Base-by-base conservation (phyloP, 2,329 filamentous ascomycete genomes). In the Furcasterigmium sp. region DNA sequence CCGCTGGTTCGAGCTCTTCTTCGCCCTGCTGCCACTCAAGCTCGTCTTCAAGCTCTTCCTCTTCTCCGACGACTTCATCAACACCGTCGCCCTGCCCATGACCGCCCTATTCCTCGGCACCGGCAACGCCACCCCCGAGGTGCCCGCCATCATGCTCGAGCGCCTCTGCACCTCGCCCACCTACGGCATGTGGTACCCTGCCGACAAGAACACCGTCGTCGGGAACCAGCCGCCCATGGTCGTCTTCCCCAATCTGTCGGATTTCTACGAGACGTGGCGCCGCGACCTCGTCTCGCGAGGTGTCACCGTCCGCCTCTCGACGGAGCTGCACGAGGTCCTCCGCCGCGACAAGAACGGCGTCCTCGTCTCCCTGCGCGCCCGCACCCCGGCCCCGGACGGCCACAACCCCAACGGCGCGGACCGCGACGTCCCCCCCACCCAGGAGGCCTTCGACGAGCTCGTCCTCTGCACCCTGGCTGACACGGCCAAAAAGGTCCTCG, bases 91-190 rank as follows among this genome's bases (percentile, higher is more conserved):
- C 0, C 64, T 87, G 0, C 61, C 62, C 7, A 65, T 65, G 61
- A 64, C 62, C 3, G 62, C 62, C 2, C 53, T 65, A 6, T 86
- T 87, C 54, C 65, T 87, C 0, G 84, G 84, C 1, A 86, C 83
- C 0, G 82, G 83, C 2, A 86, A 86, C 47, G 80, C 83, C 49
- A 82, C 82, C 0, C 78, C 82, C 0, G 78, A 86, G 51, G 82
- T 86, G 0, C 77, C 82, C 0, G 74, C 73, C 41, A 80, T 82
- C 23, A 77, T 87, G 30, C 62, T 87, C 4, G 75, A 79, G 54
- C 60, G 74, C 5, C 55, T 80, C 0, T 77, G 75, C 45, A 75
- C 50, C 65, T 75, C 46, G 69, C 72, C 3, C 68, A 73, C 45
- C 69, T 76, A 66, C 65, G 69, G 45, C 58, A 64, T 79, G 39